Evolutionary conservation across 495 filamentous ascomycete genomes (phyloP).

Genomic region (Umbilicaria muhlenbergii): DNA sequence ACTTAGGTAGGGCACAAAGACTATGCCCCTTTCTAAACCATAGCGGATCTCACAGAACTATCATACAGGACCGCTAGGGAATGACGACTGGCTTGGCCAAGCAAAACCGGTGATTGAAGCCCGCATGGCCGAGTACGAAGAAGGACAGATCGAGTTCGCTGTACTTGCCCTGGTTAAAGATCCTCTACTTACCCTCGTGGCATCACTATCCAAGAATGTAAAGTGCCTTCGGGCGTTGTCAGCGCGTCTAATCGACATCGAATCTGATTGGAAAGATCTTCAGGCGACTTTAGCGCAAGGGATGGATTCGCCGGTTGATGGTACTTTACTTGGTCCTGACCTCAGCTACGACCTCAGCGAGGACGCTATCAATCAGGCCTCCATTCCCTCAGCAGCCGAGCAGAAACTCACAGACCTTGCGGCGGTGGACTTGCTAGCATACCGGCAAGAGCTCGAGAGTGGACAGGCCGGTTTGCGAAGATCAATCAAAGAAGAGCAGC

Average conservation of each 20-base stretch:
- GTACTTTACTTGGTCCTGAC: constrained; percentile 21
- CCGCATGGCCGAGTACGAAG: constrained; percentile 36
- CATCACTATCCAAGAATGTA: constrained; percentile 31
- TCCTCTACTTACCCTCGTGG: constrained; percentile 26
- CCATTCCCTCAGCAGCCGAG: constrained; percentile 7
- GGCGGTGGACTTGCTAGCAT: constrained; percentile 13
- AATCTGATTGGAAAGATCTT: constrained; percentile 16
- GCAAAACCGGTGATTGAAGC: constrained; percentile 29
- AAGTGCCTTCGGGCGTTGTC: constrained; percentile 22
- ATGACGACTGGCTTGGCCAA: constrained; percentile 33
- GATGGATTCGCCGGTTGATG: background rate
- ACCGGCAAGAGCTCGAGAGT: constrained; percentile 17
- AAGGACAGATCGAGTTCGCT: constrained; percentile 41
- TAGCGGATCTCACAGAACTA: constrained; percentile 1
- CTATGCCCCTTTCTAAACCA: background rate
- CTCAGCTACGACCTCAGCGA: constrained; percentile 20
- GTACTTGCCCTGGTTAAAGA: constrained; percentile 38
- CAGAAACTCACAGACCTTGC: constrained; percentile 12
- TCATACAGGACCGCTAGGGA: constrained; percentile 19
- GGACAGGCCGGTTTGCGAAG: constrained; percentile 21
- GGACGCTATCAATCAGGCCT: constrained; percentile 18
- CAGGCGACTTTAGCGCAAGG: background rate
- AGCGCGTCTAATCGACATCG: constrained; percentile 16
- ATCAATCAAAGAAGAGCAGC: constrained; percentile 28
- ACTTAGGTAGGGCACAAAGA: constrained; percentile 38